A percentile compares a stretch with the other conserved stretches of the same genome.
Evolutionary conservation across 345 rosid genomes (phyloP).

Genomic region (Eucalyptus dawsonii): DNA sequence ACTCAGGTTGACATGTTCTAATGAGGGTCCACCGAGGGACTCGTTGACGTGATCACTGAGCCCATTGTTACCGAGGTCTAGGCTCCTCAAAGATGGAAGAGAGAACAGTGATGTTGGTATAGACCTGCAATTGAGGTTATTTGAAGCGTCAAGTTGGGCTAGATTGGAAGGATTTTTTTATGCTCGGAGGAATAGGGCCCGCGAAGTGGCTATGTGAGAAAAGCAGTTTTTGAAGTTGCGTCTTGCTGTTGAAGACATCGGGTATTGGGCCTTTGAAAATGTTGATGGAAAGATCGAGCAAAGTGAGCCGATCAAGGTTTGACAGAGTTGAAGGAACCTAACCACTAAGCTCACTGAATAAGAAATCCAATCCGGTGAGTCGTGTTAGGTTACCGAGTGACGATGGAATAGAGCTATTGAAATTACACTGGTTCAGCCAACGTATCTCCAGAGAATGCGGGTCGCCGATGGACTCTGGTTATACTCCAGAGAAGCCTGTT

Average conservation of each 20-base stretch:
- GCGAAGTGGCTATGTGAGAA: neutral
- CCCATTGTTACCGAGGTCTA: neutral
- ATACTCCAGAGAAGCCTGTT: neutral
- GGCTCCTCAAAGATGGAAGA: neutral
- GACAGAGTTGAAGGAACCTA: neutral
- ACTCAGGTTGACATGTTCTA: neutral
- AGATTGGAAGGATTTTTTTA: neutral
- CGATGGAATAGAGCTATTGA: slow-evolving; percentile 3
- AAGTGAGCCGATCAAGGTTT: neutral
- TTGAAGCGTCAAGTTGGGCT: neutral
- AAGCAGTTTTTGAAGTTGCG: neutral
- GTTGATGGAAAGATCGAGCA: neutral
- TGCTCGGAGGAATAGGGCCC: neutral
- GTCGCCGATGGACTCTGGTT: neutral
- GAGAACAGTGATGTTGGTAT: slow-evolving; percentile 1
- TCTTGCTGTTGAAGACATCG: neutral
- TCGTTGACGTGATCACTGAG: neutral
- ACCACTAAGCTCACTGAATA: neutral
- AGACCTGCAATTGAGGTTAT: neutral
- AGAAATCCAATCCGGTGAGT: neutral
- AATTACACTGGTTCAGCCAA: neutral
- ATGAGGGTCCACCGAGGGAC: neutral
- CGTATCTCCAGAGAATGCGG: neutral
- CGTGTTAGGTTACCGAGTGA: slow-evolving; percentile 3
- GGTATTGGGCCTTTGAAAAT: neutral